Evolutionary conservation across 495 filamentous ascomycete species (phyloP), one percentile per base, ranked within the genome.

Genomic region (Hypoxylon cercidicola): DNA sequence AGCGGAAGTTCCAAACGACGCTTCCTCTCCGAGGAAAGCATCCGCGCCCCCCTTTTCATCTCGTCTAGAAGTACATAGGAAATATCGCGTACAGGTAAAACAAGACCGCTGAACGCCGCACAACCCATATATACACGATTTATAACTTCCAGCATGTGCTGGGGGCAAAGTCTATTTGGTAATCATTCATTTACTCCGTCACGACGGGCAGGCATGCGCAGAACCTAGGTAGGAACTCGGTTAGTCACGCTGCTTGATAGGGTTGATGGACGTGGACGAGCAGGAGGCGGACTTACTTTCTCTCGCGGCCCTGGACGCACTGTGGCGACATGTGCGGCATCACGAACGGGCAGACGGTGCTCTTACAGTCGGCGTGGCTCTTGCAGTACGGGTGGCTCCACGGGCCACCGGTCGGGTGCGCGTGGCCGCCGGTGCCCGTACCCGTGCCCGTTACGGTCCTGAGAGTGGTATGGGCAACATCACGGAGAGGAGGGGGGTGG

Each of bases 251-350:
- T 28, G 7, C 25, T 28, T 3, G 7, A 28, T 18, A 44, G 43
- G 10, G 9, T 28, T 2, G 11, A 34, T 39, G 25, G 11, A 16
- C 15, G 19, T 20, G 10, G 12, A 18, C 1, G 50, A 7, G 12
- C 4, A 16, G 16, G 16, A 1, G n/a, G n/a, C 50, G 0, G 28
- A 62, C 60, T 51, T 39, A 64, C 60, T 39, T 64, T 21, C 23
- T 35, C 19, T 49, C 51, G 13, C 51, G 44, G 34, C 18, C 23
- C 23, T 35, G 51, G 11, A 56, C 37, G 25, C 60, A 63, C 12
- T 30, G 16, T 1, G 60, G 47, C 9, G 28, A 46, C 20, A 35
- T 40, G 21, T 9, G n/a, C 15, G 49, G 41, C 15, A 50, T 23
- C 12, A 51, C 37, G 35, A 37, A 20, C 1, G 52, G 8, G 53